phyloP scores from a whole-genome alignment of 2,329 filamentous ascomycete genomes.

The Tolypocladium pustulatum region DNA sequence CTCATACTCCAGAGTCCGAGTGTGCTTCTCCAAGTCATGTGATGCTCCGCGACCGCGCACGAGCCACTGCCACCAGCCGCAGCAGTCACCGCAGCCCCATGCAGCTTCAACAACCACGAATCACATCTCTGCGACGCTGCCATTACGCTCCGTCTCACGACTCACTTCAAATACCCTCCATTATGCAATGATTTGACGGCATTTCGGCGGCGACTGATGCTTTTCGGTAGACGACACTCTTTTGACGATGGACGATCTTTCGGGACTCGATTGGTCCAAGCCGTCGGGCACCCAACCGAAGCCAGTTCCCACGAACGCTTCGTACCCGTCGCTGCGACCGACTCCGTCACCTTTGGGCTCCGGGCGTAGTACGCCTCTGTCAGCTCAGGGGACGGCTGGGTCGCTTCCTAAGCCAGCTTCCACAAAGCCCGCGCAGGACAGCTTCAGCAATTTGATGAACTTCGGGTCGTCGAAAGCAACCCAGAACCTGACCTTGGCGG shows the following conservation, averaged over 20 bases:
- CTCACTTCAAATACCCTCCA: background rate
- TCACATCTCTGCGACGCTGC: background rate
- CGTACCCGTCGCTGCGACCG: slow-evolving; percentile 41
- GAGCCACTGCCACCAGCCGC: background rate
- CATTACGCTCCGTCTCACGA: background rate
- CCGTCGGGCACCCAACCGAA: slow-evolving; percentile 19
- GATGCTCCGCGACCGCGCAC: background rate
- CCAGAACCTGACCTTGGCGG: slow-evolving; percentile 66
- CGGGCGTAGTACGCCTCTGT: slow-evolving; percentile 45
- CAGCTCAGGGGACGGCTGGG: slow-evolving; percentile 33
- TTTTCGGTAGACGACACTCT: slow-evolving; percentile 10
- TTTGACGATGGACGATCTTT: slow-evolving; percentile 49
- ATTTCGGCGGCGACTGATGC: slow-evolving; percentile 14
- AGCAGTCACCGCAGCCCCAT: background rate
- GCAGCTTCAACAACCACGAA: background rate
- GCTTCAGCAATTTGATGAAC: slow-evolving; percentile 67
- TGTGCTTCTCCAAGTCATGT: background rate
- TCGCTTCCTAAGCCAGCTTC: slow-evolving; percentile 32
- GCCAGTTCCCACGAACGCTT: slow-evolving; percentile 30
- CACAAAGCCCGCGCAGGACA: slow-evolving; percentile 51
- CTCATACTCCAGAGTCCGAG: too few species aligned
- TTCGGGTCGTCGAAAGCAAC: slow-evolving; percentile 45
- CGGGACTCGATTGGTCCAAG: slow-evolving; percentile 49
- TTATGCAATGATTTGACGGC: slow-evolving; percentile 11
- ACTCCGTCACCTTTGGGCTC: slow-evolving; percentile 46